Base-by-base conservation (phyloP, 208 protist genomes). In the Acanthamoeba lenticulata region DNA sequence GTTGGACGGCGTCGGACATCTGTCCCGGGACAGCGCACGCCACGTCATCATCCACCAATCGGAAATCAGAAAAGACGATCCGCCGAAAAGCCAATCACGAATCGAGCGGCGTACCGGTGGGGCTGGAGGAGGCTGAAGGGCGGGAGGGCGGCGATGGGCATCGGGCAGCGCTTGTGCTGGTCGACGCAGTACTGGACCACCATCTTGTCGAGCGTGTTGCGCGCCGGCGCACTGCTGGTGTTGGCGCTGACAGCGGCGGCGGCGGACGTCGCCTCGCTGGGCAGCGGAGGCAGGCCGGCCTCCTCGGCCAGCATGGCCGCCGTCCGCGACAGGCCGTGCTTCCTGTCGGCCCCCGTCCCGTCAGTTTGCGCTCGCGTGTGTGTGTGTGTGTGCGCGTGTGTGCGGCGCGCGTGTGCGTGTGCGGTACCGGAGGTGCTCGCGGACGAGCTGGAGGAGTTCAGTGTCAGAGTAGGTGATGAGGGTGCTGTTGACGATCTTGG, bases 391-490 rank as follows among this genome's bases (percentile, higher is more conserved):
- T n/a, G n/a, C n/a, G n/a, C n/a, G n/a, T n/a, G n/a, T n/a, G n/a
- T n/a, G n/a, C n/a, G n/a, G n/a, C n/a, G n/a, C n/a, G n/a, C n/a
- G n/a, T n/a, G n/a, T n/a, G n/a, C n/a, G 2, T 13, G 13, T 15
- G 24, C 11, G 6, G 44, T 65, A 93, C 57, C 29, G 47, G 5
- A 96, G 93, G 67, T 96, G 89, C 42, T 96, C 72, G 67, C 96
- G 93, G 47, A 96, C 93, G 32, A 96, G 45, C 90, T 94, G 94
- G 3, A 96, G 65, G 7, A 96, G 72, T 49, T 96, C 95, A 3
- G 90, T 93, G 15, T 94, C 55, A 21, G 57, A 88, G 72, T 96
- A 96, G 11, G 44, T 90, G 24, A 96, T 95, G 32, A 27, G 57
- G 4, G 95, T 96, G 29, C 60, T 89, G 36, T 86, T 69, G 19